Evolutionary conservation across 495 filamentous ascomycete genomes (phyloP).

Genomic region (Pyronema domesticum): DNA sequence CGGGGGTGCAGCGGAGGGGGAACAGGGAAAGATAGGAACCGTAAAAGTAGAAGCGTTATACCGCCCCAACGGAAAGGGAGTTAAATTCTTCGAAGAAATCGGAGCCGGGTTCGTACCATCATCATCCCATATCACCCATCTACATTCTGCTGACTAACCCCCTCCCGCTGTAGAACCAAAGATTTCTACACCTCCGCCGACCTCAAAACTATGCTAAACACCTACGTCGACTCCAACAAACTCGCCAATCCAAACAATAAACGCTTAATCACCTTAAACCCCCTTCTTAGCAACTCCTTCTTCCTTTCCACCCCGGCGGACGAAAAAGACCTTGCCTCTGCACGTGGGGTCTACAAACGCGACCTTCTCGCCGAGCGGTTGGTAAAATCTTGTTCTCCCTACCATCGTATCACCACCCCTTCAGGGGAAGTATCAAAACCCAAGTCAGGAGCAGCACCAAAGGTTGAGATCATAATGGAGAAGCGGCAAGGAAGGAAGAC

Average conservation of each 20-base stretch:
- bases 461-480: slow-evolving; percentile 41
- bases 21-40: not conserved
- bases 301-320: slow-evolving; percentile 32
- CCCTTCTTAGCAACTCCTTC: slow-evolving; percentile 43
- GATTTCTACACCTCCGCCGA: slow-evolving; percentile 35
- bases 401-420: slow-evolving; percentile 40
- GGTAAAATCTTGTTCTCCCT: slow-evolving; percentile 33
- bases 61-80: slow-evolving; percentile 16
- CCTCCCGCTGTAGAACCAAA: slow-evolving; percentile 19
- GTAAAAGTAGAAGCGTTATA: slow-evolving; percentile 10
- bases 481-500: slow-evolving; percentile 52
- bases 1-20: not conserved
- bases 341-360: slow-evolving; percentile 36
- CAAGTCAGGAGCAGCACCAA: slow-evolving; percentile 42
- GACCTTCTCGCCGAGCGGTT: slow-evolving; percentile 47
- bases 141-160: not conserved
- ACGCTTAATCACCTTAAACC: slow-evolving; percentile 46
- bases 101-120: slow-evolving; percentile 8
- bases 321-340: slow-evolving; percentile 42
- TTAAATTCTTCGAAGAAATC: slow-evolving; percentile 11
- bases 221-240: slow-evolving; percentile 34
- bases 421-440: slow-evolving; percentile 34
- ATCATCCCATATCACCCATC: not conserved
- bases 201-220: slow-evolving; percentile 29
- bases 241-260: slow-evolving; percentile 39